A percentile compares a stretch with the other conserved stretches of the same genome.
Conservation (phyloP, 2,329 filamentous ascomycete species). For the Bretziella fagacearum region DNA sequence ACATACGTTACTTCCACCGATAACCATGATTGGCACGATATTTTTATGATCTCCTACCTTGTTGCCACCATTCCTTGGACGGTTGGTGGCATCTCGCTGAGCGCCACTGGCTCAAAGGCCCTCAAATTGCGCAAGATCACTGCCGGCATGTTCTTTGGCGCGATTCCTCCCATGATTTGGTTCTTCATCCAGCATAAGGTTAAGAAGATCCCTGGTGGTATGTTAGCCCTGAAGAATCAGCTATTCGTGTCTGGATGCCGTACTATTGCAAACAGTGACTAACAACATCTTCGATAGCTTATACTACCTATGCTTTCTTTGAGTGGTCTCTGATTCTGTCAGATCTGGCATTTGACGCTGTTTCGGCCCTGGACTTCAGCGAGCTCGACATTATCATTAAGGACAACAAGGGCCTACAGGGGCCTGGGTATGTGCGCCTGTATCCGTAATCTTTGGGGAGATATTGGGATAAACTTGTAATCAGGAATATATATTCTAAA, state of each 20-base stretch:
- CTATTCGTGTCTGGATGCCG: neutral
- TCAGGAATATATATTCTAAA: neutral
- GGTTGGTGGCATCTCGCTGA: constrained; percentile 70
- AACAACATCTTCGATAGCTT: constrained; percentile 40
- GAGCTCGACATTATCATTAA: constrained; percentile 74
- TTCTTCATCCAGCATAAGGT: constrained; percentile 99
- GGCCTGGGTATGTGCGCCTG: constrained; percentile 96
- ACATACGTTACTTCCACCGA: constrained; percentile 97
- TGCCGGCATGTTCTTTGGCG: constrained; percentile 72
- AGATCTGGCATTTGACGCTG: constrained; percentile 90
- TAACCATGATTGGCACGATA: constrained; percentile 96
- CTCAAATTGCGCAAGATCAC: constrained; percentile 81
- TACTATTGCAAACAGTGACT: neutral
- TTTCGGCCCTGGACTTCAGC: constrained; percentile 82
- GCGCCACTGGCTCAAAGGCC: constrained; percentile 65
- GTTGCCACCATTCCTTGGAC: constrained; percentile 94
- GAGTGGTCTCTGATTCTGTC: constrained; percentile 92
- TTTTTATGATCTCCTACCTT: constrained; percentile 98
- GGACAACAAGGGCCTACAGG: constrained; percentile 68
- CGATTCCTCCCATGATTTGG: constrained; percentile 77
- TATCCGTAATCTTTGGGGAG: constrained; percentile 43
- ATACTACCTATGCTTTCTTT: constrained; percentile 94
- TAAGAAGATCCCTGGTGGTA: constrained; percentile 82
- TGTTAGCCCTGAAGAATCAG: constrained; percentile 20
- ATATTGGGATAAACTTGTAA: constrained; percentile 20